phyloP scores from a whole-genome alignment of 331 rosid genomes.

The Acacia concinna region DNA sequence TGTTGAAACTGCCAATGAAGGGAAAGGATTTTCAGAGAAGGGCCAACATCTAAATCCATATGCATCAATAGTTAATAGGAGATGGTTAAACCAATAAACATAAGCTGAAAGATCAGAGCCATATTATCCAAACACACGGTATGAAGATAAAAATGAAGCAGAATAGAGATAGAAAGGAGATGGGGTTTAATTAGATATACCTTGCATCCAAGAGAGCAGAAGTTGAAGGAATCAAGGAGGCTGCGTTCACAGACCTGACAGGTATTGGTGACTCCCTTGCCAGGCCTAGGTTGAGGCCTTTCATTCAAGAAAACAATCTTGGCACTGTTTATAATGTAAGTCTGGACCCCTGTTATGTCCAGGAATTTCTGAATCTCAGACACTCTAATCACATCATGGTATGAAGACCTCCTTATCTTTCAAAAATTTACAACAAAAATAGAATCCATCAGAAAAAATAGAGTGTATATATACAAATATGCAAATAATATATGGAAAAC shows the following conservation, averaged over 20 bases:
- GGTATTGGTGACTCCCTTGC: constrained; percentile 52
- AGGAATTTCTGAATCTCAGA: constrained; percentile 54
- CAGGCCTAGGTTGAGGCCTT: constrained; percentile 60
- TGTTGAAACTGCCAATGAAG: neutral
- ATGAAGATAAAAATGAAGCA: neutral
- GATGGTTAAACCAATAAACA: neutral
- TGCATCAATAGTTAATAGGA: neutral
- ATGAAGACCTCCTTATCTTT: constrained; percentile 59
- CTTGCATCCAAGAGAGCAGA: constrained; percentile 63
- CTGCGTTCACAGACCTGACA: constrained; percentile 56
- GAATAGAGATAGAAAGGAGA: neutral
- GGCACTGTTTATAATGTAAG: constrained; percentile 55
- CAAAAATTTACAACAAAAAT: neutral
- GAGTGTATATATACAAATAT: neutral
- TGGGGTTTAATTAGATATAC: constrained; percentile 25
- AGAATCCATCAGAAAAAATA: constrained; percentile 22
- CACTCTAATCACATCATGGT: constrained; percentile 59
- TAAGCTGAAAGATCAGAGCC: constrained; percentile 1
- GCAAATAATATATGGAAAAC: constrained; percentile 27
- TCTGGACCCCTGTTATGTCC: constrained; percentile 56
- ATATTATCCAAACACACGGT: neutral
- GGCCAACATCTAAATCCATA: neutral
- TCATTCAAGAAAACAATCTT: constrained; percentile 56
- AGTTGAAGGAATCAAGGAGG: constrained; percentile 53
- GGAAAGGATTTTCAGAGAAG: neutral